Base-by-base conservation (phyloP, 1,284 basidiomycete genomes). In the Sanghuangporus weigelae region DNA sequence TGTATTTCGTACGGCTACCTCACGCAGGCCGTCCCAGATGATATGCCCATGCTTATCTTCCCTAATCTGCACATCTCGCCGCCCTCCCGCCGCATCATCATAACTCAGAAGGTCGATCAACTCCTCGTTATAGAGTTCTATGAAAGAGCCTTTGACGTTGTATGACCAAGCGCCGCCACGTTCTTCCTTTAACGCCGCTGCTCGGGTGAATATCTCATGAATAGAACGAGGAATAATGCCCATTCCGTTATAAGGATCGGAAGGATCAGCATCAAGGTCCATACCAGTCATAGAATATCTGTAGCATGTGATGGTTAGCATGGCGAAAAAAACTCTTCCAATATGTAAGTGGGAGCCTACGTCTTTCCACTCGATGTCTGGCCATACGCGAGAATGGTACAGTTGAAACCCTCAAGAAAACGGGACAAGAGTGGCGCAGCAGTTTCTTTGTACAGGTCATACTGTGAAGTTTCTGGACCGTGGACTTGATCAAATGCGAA, bases 81-180 rank as follows among this genome's bases (percentile, higher is more conserved):
- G 83, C 23, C 78, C 82, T 40, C 83, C 84, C 21, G 78, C 79
- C 26, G 79, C 76, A 62, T 89, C 87, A 66, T 92, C 87, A 70
- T 86, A 78, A 63, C 85, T 87, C 56, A 97, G 80, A 64, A 96
- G 79, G 78, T 96, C 94, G 71, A 96, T 92, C 63, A 96, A 84
- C 78, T 96, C 94, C 78, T 98, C 96, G 76, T 99, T 98, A 79
- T 99, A 99, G 65, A 99, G 86, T 80, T 99, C 96, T 70, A 99
- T 90, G 79, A 96, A 98, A 46, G 90, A 92, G 59, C 87, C 90
- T 76, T 92, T 93, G 73, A 93, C 77, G 69, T 73, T 87, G 76
- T 78, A 95, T 68, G 81, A 84, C 84, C 93, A 90, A 50, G 85
- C 76, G 63, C 81, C 80, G 36, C 84, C 88, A 46, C 90, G 85